A percentile compares a stretch with the other conserved stretches of the same genome.
Evolutionary conservation across 371 early-diverging fungal species (phyloP).

Genomic region (Mucor mucedo): DNA sequence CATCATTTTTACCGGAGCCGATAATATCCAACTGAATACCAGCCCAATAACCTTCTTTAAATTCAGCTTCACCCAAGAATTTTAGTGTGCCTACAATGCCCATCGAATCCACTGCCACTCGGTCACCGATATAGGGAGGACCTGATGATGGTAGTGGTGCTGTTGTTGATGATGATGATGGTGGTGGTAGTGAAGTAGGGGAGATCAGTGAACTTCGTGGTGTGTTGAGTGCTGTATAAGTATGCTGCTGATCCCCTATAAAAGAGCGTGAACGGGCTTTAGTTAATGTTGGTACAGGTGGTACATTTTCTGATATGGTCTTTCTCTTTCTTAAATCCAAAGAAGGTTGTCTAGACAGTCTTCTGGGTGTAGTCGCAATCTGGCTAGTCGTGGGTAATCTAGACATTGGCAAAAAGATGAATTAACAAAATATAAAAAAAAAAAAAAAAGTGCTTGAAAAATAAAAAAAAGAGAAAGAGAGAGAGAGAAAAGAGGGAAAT

Average conservation of each 20-base stretch:
- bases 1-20: conserved; percentile 80
- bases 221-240: conserved; percentile 5
- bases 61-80: conserved; percentile 74
- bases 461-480: conserved; percentile 2
- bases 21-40: conserved; percentile 74
- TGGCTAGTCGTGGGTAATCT: conserved; percentile 25
- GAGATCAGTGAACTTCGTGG: conserved; percentile 14
- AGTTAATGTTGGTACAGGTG: conserved; percentile 23
- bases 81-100: conserved; percentile 73
- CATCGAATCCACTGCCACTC: conserved; percentile 75
- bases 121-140: conserved; percentile 52
- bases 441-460: conserved; percentile 3
- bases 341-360: conserved; percentile 24
- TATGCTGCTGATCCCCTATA: neutral
- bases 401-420: conserved; percentile 22
- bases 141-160: neutral
- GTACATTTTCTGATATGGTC: conserved; percentile 25
- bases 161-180: too few relatives aligned
- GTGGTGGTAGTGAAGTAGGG: neutral
- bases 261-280: conserved; percentile 31
- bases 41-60: conserved; percentile 79
- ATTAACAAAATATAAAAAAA: conserved; percentile 1
- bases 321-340: conserved; percentile 28
- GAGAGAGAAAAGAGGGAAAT: neutral
- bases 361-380: conserved; percentile 11